These are phyloP conservation scores for Pseudogymnoascus sp. DNA, from an alignment of 2,329 filamentous ascomycete genomes.

Conservation along the genomic window DNA sequence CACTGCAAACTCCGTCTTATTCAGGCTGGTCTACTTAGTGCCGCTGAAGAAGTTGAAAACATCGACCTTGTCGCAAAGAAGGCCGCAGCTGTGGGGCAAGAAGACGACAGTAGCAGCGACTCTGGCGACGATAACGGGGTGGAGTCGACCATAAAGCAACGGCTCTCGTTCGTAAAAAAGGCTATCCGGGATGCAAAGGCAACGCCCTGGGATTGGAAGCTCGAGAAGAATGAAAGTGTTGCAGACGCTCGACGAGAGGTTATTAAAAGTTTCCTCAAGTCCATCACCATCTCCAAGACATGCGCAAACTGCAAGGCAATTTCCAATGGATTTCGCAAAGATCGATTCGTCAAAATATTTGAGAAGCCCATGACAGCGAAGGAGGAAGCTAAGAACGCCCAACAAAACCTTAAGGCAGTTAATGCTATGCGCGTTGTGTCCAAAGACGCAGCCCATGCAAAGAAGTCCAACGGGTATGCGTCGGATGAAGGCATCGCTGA, in stretches of 20 bases:
- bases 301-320: conserved; percentile 63
- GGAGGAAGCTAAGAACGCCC: conserved; percentile 68
- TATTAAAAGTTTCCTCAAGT: conserved; percentile 72
- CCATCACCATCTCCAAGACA: conserved; percentile 59
- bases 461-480: conserved; percentile 31
- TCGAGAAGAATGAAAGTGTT: conserved; percentile 72
- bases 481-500: conserved; percentile 65
- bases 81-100: conserved; percentile 11
- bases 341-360: conserved; percentile 89
- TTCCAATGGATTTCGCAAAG: conserved; percentile 78
- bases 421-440: conserved; percentile 30
- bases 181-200: conserved; percentile 52
- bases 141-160: conserved; percentile 44
- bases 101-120: conserved; percentile 20
- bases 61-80: conserved; percentile 21
- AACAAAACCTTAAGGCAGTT: conserved; percentile 46
- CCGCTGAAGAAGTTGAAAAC: conserved; percentile 45
- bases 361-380: conserved; percentile 69
- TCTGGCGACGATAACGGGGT: conserved; percentile 30
- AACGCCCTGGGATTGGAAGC: conserved; percentile 35
- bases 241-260: conserved; percentile 66
- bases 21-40: conserved; percentile 71
- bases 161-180: conserved; percentile 62
- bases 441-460: conserved; percentile 34
- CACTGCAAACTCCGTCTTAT: conserved; percentile 78